phyloP scores from a whole-genome alignment of 257 asterid genomes.

The Paraleonurus japonicus region DNA sequence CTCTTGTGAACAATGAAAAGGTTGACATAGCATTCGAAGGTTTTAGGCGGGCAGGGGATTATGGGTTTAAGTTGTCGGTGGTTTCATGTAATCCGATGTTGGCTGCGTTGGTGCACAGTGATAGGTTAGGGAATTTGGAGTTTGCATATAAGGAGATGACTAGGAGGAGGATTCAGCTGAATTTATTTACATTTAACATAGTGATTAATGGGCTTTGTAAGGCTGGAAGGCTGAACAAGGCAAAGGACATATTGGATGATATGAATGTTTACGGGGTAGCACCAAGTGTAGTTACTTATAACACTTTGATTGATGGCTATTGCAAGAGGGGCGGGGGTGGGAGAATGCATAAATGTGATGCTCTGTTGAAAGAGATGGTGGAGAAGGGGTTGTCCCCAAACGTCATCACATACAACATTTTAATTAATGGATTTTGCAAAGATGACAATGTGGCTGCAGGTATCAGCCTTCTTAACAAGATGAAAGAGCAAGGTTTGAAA shows the following conservation, averaged over 20 bases:
- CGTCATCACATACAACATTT: constrained; percentile 61
- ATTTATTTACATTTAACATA: constrained; percentile 54
- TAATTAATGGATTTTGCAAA: constrained; percentile 79
- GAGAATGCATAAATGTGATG: constrained; percentile 67
- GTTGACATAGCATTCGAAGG: constrained; percentile 62
- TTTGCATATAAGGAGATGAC: constrained; percentile 66
- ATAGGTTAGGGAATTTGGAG: constrained; percentile 50
- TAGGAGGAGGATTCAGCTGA: constrained; percentile 61
- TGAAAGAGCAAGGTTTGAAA: constrained; percentile 53
- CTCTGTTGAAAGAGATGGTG: constrained; percentile 70
- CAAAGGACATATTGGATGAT: constrained; percentile 71
- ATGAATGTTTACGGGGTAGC: constrained; percentile 61
- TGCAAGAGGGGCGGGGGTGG: constrained; percentile 78
- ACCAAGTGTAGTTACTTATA: constrained; percentile 73
- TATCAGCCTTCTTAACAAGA: constrained; percentile 58
- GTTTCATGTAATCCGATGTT: constrained; percentile 64
- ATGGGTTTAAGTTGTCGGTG: constrained; percentile 60
- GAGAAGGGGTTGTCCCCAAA: constrained; percentile 50
- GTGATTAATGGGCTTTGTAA: constrained; percentile 77
- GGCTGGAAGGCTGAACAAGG: constrained; percentile 77
- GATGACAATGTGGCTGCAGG: constrained; percentile 61
- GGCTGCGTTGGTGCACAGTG: constrained; percentile 46
- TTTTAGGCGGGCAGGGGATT: constrained; percentile 75
- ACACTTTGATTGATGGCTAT: constrained; percentile 63
- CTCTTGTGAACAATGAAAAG: constrained; percentile 47